Evolutionary conservation across 83 land plant species (phyloP).

Genomic region (Isoetes engelmannii): DNA sequence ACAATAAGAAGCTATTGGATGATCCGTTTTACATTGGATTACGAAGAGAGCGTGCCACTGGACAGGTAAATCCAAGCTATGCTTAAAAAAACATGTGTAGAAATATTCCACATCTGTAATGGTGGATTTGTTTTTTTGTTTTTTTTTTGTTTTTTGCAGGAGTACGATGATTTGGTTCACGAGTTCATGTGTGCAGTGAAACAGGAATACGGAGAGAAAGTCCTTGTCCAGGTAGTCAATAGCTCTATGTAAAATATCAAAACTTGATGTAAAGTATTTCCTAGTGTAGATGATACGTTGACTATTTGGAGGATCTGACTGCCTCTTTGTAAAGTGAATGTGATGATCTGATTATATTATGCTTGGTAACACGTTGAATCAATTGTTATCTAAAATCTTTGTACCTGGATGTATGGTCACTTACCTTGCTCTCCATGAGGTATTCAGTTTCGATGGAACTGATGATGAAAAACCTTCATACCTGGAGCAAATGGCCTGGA

Average conservation of each 20-base stretch:
- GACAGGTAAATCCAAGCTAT: conserved; percentile 28
- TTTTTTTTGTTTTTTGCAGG: conserved; percentile 2
- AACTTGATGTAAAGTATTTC: too few relatives aligned
- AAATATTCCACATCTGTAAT: not conserved
- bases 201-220: conserved; percentile 15
- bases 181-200: conserved; percentile 14
- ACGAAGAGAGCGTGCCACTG: conserved; percentile 39
- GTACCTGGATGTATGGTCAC: too few relatives aligned
- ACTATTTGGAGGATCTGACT: too few relatives aligned
- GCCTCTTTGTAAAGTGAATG: too few relatives aligned
- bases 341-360: too few relatives aligned
- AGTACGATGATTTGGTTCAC: conserved; percentile 6
- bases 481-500: too few relatives aligned
- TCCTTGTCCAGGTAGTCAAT: conserved; percentile 9
- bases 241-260: not conserved
- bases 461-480: too few relatives aligned
- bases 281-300: too few relatives aligned
- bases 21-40: conserved; percentile 51
- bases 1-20: conserved; percentile 65
- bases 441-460: too few relatives aligned
- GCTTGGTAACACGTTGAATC: too few relatives aligned
- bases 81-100: not conserved
- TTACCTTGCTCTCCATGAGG: too few relatives aligned
- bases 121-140: not conserved
- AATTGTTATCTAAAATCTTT: too few relatives aligned